These are phyloP conservation scores for Brasilioporus rufonigricans DNA, from an alignment of 768 basidiomycete genomes.

Conservation along the genomic window DNA sequence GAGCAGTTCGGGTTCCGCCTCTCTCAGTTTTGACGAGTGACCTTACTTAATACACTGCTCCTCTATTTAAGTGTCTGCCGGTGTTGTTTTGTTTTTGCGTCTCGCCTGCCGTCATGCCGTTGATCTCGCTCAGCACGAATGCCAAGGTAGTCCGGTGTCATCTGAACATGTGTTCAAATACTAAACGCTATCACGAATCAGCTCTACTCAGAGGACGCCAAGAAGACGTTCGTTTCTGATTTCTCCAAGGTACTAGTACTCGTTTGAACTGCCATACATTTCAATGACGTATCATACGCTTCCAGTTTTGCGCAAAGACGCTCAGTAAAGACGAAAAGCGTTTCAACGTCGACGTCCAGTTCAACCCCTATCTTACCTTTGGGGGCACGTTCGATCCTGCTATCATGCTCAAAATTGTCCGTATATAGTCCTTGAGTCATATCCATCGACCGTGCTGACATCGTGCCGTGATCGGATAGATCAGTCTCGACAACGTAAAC, in stretches of 20 bases:
- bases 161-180: background rate
- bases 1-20: no score
- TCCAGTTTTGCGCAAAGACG: slow-evolving; percentile 50
- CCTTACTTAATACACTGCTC: no score
- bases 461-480: slow-evolving; percentile 33
- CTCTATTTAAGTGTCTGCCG: no score
- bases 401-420: slow-evolving; percentile 55
- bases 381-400: slow-evolving; percentile 48
- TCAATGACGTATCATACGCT: background rate
- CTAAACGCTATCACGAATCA: background rate
- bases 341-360: slow-evolving; percentile 52
- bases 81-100: no score
- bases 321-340: slow-evolving; percentile 45
- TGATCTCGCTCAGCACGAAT: slow-evolving; percentile 39
- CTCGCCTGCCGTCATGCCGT: no score
- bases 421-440: no score
- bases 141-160: slow-evolving; percentile 28
- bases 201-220: slow-evolving; percentile 25
- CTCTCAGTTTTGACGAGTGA: no score
- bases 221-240: slow-evolving; percentile 40
- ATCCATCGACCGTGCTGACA: background rate
- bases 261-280: background rate
- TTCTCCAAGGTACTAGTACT: slow-evolving; percentile 51
- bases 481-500: slow-evolving; percentile 55
- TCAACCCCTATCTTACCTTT: slow-evolving; percentile 59